These are phyloP conservation scores for Acorus calamus DNA, from an alignment of 106 monocot species.

Conservation along the genomic window DNA sequence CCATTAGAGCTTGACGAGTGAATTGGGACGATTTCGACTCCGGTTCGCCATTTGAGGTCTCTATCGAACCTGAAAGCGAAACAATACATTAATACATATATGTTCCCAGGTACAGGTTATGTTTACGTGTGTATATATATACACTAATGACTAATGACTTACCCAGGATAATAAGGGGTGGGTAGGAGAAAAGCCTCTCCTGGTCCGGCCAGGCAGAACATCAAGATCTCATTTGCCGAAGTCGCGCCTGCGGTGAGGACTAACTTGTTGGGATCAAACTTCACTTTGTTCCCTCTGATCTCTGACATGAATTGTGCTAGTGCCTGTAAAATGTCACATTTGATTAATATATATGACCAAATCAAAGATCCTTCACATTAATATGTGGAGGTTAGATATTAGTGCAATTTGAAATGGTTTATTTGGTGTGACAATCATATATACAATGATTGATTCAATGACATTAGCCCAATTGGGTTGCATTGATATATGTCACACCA, in stretches of 20 bases:
- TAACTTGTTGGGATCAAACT: slow-evolving; percentile 49
- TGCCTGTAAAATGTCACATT: slow-evolving; percentile 21
- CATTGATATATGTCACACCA: too few species aligned
- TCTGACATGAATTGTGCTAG: slow-evolving; percentile 56
- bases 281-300: slow-evolving; percentile 40
- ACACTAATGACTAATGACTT: background rate
- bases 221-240: slow-evolving; percentile 65
- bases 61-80: slow-evolving; percentile 47
- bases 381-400: too few species aligned
- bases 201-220: slow-evolving; percentile 72
- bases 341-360: background rate
- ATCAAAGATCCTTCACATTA: background rate
- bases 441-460: too few species aligned
- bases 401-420: too few species aligned
- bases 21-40: slow-evolving; percentile 61
- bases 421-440: too few species aligned
- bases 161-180: slow-evolving; percentile 85
- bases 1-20: slow-evolving; percentile 49
- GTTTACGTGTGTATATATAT: background rate
- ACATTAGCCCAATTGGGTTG: too few species aligned
- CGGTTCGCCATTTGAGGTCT: slow-evolving; percentile 80
- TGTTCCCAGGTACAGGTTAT: background rate
- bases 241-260: slow-evolving; percentile 81
- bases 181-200: slow-evolving; percentile 79
- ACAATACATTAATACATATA: background rate